These are phyloP conservation scores for Cryptococcus hybrid DNA, from an alignment of 1,284 basidiomycete species.

Conservation along the genomic window DNA sequence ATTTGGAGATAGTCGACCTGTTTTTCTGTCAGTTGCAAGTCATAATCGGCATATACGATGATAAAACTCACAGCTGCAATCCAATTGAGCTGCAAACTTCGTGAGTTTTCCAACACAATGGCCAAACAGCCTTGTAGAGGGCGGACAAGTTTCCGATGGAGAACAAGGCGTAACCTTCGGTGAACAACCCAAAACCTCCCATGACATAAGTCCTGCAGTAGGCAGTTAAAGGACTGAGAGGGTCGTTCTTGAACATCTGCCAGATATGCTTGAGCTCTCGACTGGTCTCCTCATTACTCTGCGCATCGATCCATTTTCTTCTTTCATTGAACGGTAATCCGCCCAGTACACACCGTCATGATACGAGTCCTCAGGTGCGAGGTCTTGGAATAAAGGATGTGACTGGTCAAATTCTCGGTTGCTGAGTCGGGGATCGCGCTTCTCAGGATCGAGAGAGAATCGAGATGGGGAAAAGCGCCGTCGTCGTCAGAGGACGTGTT, in stretches of 20 bases:
- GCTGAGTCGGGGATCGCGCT: neutral
- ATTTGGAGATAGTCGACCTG: slow-evolving; percentile 30
- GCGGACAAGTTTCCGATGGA: slow-evolving; percentile 56
- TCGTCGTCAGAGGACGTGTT: slow-evolving; percentile 1
- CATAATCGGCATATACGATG: neutral
- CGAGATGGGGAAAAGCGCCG: slow-evolving; percentile 2
- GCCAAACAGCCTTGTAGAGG: slow-evolving; percentile 55
- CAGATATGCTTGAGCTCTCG: slow-evolving; percentile 52
- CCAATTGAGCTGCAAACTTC: slow-evolving; percentile 53
- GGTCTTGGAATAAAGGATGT: slow-evolving; percentile 47
- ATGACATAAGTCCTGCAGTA: slow-evolving; percentile 56
- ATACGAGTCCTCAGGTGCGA: slow-evolving; percentile 47
- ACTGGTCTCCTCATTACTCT: slow-evolving; percentile 51
- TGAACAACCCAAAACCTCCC: slow-evolving; percentile 57
- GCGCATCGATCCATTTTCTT: slow-evolving; percentile 50
- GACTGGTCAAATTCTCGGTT: slow-evolving; percentile 19
- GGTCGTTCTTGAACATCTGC: slow-evolving; percentile 55
- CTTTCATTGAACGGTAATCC: slow-evolving; percentile 42
- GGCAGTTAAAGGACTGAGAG: slow-evolving; percentile 48
- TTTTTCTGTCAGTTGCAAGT: neutral
- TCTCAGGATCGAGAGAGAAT: neutral
- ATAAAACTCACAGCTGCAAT: slow-evolving; percentile 43
- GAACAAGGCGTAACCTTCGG: slow-evolving; percentile 54
- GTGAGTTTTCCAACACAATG: slow-evolving; percentile 53
- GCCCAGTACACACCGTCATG: slow-evolving; percentile 47